A percentile compares a stretch with the other conserved stretches of the same genome.
These are phyloP conservation scores for Arachis stenosperma DNA, from an alignment of 306 rosid species.

Conservation along the genomic window DNA sequence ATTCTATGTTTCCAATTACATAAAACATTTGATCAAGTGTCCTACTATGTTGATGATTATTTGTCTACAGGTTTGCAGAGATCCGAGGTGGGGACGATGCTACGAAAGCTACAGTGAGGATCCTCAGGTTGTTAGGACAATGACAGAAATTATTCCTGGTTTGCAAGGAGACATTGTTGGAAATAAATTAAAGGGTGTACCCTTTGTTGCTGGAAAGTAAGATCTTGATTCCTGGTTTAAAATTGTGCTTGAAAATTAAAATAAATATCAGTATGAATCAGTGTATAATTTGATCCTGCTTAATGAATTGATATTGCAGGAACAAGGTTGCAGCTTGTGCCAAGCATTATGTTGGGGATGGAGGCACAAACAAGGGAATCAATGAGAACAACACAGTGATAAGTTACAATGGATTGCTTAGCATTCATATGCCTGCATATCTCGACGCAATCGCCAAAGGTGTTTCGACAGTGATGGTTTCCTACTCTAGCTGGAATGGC, in stretches of 20 bases:
- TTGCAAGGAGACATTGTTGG: slow-evolving; percentile 88
- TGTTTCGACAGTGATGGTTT: slow-evolving; percentile 77
- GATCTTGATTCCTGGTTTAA: slow-evolving; percentile 35
- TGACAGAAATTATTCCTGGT: slow-evolving; percentile 96
- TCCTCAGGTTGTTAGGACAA: slow-evolving; percentile 65
- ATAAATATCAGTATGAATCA: not conserved
- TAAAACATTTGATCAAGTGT: not conserved
- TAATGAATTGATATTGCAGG: slow-evolving; percentile 42
- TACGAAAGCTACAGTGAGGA: slow-evolving; percentile 98
- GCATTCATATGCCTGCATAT: slow-evolving; percentile 87
- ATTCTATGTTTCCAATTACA: not conserved
- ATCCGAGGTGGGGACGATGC: slow-evolving; percentile 99
- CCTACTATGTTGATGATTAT: slow-evolving; percentile 26
- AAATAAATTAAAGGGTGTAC: slow-evolving; percentile 67
- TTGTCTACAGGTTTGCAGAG: slow-evolving; percentile 81
- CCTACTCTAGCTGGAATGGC: slow-evolving; percentile 92
- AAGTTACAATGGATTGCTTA: slow-evolving; percentile 58
- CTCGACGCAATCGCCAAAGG: slow-evolving; percentile 64
- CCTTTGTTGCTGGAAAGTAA: slow-evolving; percentile 95
- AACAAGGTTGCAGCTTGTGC: slow-evolving; percentile 96
- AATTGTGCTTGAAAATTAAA: not conserved
- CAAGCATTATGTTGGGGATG: slow-evolving; percentile 94
- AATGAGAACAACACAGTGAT: slow-evolving; percentile 86
- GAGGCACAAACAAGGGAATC: slow-evolving; percentile 87
- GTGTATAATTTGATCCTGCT: not conserved